phyloP scores from a whole-genome alignment of 129 eudicot genomes.

The Glebionis coronaria region DNA sequence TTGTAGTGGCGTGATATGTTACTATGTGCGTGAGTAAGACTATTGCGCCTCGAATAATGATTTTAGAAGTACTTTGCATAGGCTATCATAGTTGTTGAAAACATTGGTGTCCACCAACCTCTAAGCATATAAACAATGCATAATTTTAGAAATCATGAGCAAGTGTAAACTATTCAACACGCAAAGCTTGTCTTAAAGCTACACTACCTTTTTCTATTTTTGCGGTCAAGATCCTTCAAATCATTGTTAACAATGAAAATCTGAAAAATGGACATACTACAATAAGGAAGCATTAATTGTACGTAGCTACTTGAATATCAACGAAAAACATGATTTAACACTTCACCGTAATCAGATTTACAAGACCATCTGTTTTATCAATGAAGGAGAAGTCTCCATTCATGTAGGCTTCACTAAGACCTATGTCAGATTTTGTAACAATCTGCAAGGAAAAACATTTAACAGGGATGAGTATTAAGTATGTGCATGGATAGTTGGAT shows the following conservation, averaged over 20 bases:
- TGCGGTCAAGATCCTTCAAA: slow-evolving; percentile 32
- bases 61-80: slow-evolving; percentile 76
- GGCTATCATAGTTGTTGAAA: slow-evolving; percentile 78
- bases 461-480: neutral
- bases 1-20: slow-evolving; percentile 96
- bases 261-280: slow-evolving; percentile 36
- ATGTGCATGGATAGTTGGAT: neutral
- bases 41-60: slow-evolving; percentile 64
- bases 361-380: slow-evolving; percentile 76
- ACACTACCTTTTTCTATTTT: slow-evolving; percentile 54
- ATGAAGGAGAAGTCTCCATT: slow-evolving; percentile 90
- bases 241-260: slow-evolving; percentile 67
- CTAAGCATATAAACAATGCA: slow-evolving; percentile 21
- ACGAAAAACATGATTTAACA: slow-evolving; percentile 13
- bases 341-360: slow-evolving; percentile 71
- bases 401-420: slow-evolving; percentile 93
- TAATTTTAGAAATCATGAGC: no score
- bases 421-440: slow-evolving; percentile 84
- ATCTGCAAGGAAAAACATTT: slow-evolving; percentile 35
- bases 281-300: neutral
- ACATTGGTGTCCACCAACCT: slow-evolving; percentile 96
- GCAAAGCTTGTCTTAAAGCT: no score
- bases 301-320: neutral
- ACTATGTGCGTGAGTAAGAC: slow-evolving; percentile 90
- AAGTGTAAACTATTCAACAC: no score